phyloP scores from a whole-genome alignment of 768 basidiomycete species.

The Tulasnella sp. region DNA sequence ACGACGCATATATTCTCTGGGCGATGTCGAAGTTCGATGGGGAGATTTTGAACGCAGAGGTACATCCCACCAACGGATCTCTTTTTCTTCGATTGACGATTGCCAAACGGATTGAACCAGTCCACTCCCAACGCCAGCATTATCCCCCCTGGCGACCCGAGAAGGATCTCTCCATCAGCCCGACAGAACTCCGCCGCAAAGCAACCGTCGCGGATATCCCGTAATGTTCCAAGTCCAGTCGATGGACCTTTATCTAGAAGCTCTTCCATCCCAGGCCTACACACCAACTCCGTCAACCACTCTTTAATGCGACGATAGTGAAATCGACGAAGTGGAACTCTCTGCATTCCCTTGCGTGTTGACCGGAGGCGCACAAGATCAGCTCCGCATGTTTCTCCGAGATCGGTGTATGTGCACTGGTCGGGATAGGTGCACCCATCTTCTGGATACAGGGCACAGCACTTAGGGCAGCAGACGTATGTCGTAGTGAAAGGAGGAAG shows the following conservation, averaged over 20 bases:
- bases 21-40: slow-evolving; percentile 29
- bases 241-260: background rate
- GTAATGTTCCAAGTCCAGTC: background rate
- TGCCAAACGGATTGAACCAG: slow-evolving; percentile 34
- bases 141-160: background rate
- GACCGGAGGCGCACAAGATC: background rate
- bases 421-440: background rate
- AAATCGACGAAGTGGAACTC: background rate
- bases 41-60: slow-evolving; percentile 36
- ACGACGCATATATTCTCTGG: slow-evolving; percentile 34
- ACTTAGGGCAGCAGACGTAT: slow-evolving; percentile 1
- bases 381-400: background rate
- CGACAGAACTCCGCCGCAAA: background rate
- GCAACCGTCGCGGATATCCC: background rate
- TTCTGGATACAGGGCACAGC: background rate
- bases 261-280: background rate
- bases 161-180: background rate
- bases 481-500: background rate
- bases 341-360: background rate
- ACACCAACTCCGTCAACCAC: background rate
- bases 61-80: slow-evolving; percentile 32
- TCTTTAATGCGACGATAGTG: background rate
- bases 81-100: slow-evolving; percentile 28
- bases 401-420: background rate
- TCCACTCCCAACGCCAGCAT: slow-evolving; percentile 33